Evolutionary conservation across 2,329 filamentous ascomycete genomes (phyloP).

Genomic region (Cladobotryum mycophilum): DNA sequence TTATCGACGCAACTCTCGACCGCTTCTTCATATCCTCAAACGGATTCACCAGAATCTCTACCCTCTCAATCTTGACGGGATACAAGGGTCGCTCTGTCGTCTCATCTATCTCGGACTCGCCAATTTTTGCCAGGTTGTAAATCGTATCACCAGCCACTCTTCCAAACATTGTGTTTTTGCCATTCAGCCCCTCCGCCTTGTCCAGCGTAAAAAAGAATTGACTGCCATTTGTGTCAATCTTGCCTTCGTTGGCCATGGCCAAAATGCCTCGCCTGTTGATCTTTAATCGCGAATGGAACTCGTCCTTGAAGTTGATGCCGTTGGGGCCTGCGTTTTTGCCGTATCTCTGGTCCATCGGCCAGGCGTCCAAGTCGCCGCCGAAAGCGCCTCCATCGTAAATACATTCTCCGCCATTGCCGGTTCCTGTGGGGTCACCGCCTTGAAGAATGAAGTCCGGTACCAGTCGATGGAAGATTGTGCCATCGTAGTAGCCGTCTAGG

Average conservation of each 20-base stretch:
- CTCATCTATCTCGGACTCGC: conserved; percentile 74
- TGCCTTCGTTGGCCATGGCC: conserved; percentile 91
- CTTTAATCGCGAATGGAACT: conserved; percentile 86
- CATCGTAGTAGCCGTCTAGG: conserved; percentile 90
- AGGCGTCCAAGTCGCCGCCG: conserved; percentile 64
- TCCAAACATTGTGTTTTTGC: conserved; percentile 90
- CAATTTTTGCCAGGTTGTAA: conserved; percentile 92
- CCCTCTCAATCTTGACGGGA: conserved; percentile 66
- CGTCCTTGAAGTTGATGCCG: conserved; percentile 66
- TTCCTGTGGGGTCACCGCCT: conserved; percentile 89
- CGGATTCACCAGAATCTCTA: conserved; percentile 74
- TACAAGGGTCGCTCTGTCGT: conserved; percentile 80
- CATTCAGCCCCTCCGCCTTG: conserved; percentile 76
- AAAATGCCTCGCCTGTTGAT: conserved; percentile 86
- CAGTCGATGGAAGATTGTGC: conserved; percentile 89
- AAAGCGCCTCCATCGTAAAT: conserved; percentile 83
- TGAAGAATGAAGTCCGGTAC: conserved; percentile 90
- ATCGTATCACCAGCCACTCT: conserved; percentile 89
- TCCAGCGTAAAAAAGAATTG: conserved; percentile 96
- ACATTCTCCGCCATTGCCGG: conserved; percentile 82
- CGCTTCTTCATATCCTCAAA: conserved; percentile 76
- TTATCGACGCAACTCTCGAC: conserved; percentile 47
- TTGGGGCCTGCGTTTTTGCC: conserved; percentile 54
- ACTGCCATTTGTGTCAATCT: conserved; percentile 75
- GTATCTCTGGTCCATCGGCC: conserved; percentile 60